These are phyloP conservation scores for Leccinum subspadiceum DNA, from an alignment of 1,284 basidiomycete genomes.

Conservation along the genomic window DNA sequence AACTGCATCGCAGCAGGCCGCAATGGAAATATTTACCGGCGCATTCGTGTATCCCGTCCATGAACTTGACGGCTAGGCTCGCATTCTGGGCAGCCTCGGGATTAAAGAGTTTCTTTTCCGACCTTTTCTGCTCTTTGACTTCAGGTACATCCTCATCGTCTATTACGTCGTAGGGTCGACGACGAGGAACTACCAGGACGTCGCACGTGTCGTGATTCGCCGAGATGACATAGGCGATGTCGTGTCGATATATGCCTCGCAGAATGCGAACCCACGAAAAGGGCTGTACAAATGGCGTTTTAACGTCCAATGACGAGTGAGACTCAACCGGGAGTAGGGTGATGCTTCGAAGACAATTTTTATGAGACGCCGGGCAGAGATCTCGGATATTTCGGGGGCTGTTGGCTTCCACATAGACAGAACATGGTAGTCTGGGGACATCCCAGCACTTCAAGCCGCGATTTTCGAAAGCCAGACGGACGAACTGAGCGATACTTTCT, in stretches of 20 bases:
- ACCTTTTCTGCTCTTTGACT: not conserved
- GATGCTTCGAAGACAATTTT: not conserved
- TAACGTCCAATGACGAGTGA: not conserved
- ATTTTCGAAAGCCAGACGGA: not conserved
- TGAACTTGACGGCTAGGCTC: not conserved
- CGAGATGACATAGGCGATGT: not conserved
- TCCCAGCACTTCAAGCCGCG: not conserved
- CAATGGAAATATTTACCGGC: not conserved
- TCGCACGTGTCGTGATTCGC: not conserved
- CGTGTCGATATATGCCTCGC: not conserved
- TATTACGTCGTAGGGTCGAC: not conserved
- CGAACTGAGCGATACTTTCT: not conserved
- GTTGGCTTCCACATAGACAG: not conserved
- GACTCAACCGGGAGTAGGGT: not conserved
- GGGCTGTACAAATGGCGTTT: not conserved
- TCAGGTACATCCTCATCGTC: not conserved
- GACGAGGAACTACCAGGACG: not conserved
- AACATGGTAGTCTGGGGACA: not conserved
- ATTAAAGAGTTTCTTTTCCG: not conserved
- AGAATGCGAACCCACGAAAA: not conserved
- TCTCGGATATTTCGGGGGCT: not conserved
- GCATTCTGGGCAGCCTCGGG: not conserved
- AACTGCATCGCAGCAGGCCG: not conserved
- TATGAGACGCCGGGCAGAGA: not conserved
- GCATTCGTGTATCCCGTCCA: not conserved